Evolutionary conservation across 345 rosid genomes (phyloP), one percentile per base, ranked within the genome.

Genomic region (Psidium friedrichsthalianum): DNA sequence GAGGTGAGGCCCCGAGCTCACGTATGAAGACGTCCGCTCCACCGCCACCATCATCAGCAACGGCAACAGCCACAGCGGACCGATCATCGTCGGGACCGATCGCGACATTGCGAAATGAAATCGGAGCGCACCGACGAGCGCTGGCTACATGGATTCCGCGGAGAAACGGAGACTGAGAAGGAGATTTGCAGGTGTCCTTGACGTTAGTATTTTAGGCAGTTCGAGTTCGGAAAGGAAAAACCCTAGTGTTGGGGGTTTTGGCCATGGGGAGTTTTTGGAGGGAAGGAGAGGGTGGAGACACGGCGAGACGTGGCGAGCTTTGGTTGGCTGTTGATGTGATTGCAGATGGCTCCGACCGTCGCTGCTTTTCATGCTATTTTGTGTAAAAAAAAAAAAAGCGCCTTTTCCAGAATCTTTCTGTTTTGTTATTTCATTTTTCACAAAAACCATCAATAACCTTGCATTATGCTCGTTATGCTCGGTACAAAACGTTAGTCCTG

Each of bases 1-100:
- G 47, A 96, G 90, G 94, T 96, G 99, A 5, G 99, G 98, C 57
- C 98, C 98, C 27, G 95, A 89, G 54, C 92, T 88, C 86, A 84
- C 84, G 84, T 88, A 85, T 78, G 95, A 90, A 80, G 88, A 86
- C 86, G 88, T 80, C 57, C 42, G 56, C 29, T 69, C 90, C 58
- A 40, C 87, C 83, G 61, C 89, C 84, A 85, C 84, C 83, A 85
- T 44, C 86, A 90, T 16, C 56, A 86, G 29, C 54, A 89, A 83
- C 90, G 83, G 84, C 86, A 84, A 80, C 82, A 20, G 27, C 49
- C 11, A 44, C 21, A 49, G 85, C 78, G 53, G 13, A 36, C 21
- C 80, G 54, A n/a, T n/a, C 80, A 14, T 4, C 54, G 55, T 32
- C 42, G 42, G 42, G 24, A 51, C n/a, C 58, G 22, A 53, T 25